Percentiles rank a stretch among this genome's conserved stretches.
Conservation (phyloP, 164 flowering plant species). For the Chloranthus sessilifolius region DNA sequence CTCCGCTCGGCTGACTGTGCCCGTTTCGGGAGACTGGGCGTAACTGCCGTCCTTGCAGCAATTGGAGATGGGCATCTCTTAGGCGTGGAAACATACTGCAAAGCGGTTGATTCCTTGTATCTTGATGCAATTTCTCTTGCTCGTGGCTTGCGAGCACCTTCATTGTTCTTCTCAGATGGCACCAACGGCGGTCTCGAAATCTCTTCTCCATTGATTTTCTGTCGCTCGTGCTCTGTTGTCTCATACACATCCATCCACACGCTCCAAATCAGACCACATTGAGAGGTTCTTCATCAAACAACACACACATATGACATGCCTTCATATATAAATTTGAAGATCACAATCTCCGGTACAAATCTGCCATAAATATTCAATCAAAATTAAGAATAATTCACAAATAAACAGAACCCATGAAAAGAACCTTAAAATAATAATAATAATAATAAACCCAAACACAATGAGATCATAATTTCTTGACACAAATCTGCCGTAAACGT, state of each 20-base stretch:
- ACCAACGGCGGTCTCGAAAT: constrained; percentile 47
- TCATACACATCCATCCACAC: constrained; percentile 81
- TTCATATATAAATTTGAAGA: constrained; percentile 29
- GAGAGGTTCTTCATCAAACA: constrained; percentile 28
- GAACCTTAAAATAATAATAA: constrained; percentile 5
- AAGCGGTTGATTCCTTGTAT: constrained; percentile 48
- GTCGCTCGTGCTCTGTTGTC: constrained; percentile 31
- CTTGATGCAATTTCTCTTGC: constrained; percentile 58
- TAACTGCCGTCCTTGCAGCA: constrained; percentile 30
- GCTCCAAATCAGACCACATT: constrained; percentile 50
- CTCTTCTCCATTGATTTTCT: constrained; percentile 38
- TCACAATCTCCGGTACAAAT: constrained; percentile 42
- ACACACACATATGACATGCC: constrained; percentile 20
- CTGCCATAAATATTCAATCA: constrained; percentile 25
- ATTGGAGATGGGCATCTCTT: constrained; percentile 70
- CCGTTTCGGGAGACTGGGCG: constrained; percentile 42
- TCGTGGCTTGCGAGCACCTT: constrained; percentile 23
- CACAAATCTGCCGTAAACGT: no score
- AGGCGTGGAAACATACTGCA: constrained; percentile 27
- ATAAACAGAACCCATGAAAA: constrained; percentile 15
- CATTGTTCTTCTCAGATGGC: constrained; percentile 49
- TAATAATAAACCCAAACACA: constrained; percentile 38
- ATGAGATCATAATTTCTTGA: no score
- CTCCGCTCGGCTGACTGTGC: constrained; percentile 78
- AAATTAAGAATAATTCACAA: constrained; percentile 4